These are phyloP conservation scores for Claviceps africana DNA, from an alignment of 2,329 filamentous ascomycete species.

Conservation along the genomic window DNA sequence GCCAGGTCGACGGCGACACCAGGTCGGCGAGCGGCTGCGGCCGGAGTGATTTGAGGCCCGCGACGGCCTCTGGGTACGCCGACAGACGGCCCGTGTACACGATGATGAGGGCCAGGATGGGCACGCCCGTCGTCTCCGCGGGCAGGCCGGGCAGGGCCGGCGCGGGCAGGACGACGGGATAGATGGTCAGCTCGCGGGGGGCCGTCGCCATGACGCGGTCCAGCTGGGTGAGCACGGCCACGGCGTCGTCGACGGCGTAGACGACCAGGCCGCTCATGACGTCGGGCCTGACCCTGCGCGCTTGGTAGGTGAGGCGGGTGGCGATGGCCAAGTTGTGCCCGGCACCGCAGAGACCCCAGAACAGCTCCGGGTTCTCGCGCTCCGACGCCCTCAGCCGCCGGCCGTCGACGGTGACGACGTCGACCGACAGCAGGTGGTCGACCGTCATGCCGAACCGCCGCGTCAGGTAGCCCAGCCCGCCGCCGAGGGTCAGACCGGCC, in stretches of 20 bases:
- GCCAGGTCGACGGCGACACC: neutral
- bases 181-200: neutral
- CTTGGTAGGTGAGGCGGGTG: conserved; percentile 1
- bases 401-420: neutral
- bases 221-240: neutral
- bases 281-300: neutral
- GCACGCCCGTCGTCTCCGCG: neutral
- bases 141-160: neutral
- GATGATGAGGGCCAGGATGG: neutral
- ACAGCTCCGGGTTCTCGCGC: neutral
- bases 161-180: neutral
- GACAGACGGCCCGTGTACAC: neutral
- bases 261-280: neutral
- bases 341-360: conserved; percentile 3
- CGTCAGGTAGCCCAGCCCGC: conserved; percentile 1
- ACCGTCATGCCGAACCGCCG: neutral
- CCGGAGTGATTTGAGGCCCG: neutral
- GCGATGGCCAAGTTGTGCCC: conserved; percentile 5
- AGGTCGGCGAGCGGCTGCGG: neutral
- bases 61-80: neutral
- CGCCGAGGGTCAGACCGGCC: conserved; percentile 1
- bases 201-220: neutral
- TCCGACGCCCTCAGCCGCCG: neutral
- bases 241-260: neutral
- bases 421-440: neutral